Base-by-base conservation (phyloP, 345 rosid genomes). In the Limnanthes douglasii region DNA sequence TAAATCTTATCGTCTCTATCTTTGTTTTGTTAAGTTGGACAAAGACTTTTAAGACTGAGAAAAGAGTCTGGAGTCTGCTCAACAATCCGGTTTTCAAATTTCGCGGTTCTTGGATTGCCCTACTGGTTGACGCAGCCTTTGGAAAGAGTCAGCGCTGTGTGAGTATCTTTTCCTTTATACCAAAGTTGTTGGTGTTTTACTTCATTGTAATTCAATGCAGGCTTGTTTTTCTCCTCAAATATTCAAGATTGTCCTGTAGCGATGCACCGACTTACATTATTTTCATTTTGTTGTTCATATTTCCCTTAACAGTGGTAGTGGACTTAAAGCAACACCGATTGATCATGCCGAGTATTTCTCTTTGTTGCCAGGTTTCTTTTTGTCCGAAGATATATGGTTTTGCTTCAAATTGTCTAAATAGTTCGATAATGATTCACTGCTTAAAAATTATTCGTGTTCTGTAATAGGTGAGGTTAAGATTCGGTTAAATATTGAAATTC, bases 31-130 rank as follows among this genome's bases (percentile, higher is more conserved):
- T 34, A 57, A 90, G 98, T 62, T 70, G 72, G 82, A 43, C 92
- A 80, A 63, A 72, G 68, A 44, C 62, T 90, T 48, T 42, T 75
- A 65, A 80, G 60, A 64, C 49, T 77, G 27, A 36, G 55, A 50
- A 56, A 57, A 57, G 73, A 73, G 37, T 65, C 94, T 38, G 67
- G 85, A 51, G 62, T 61, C 33, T 34, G 49, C 59, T 80, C 88
- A 48, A 66, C 53, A 45, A 45, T 77, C 43, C 60, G 59, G 50
- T 67, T 84, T 45, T 74, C 92, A 21, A 84, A 84, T 51, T 67
- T 72, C 41, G 75, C 75, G 48, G 47, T 63, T 39, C 85, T 90
- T 52, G 95, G 96, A 49, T 62, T 90, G 35, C 94, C 98, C 18
- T 90, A 80, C 49, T 80, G 98, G 98, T 31, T 68, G 37, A 36